phyloP scores from a whole-genome alignment of 495 filamentous ascomycete genomes.

The Aspergillus wentii region DNA sequence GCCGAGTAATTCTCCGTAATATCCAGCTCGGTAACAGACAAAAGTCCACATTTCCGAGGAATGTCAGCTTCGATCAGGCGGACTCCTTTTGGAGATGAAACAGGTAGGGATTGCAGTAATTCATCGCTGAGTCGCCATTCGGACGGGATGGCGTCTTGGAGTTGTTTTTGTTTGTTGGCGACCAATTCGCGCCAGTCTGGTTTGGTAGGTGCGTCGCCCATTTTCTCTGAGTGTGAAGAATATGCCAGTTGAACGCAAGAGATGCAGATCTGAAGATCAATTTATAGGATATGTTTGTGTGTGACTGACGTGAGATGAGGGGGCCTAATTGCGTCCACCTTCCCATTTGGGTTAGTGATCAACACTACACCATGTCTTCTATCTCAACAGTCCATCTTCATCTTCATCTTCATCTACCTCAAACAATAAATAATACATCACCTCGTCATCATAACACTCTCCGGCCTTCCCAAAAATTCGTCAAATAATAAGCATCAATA shows the following conservation, averaged over 20 bases:
- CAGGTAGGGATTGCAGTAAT: slow-evolving; percentile 11
- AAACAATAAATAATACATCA: too few relatives aligned
- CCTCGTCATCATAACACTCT: slow-evolving; percentile 16
- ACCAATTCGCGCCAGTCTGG: slow-evolving; percentile 18
- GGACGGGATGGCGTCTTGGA: slow-evolving; percentile 35
- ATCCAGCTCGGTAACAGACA: slow-evolving; percentile 42
- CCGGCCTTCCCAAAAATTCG: slow-evolving; percentile 26
- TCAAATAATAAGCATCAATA: slow-evolving; percentile 31
- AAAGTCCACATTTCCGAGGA: slow-evolving; percentile 35
- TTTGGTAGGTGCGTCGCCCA: too few relatives aligned
- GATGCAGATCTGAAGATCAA: too few relatives aligned
- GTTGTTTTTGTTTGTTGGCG: slow-evolving; percentile 30
- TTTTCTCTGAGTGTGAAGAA: too few relatives aligned
- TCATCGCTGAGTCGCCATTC: slow-evolving; percentile 30
- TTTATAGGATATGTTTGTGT: too few relatives aligned
- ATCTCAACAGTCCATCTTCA: too few relatives aligned
- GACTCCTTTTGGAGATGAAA: slow-evolving; percentile 6
- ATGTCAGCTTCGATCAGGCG: slow-evolving; percentile 34
- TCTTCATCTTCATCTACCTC: too few relatives aligned
- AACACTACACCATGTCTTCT: too few relatives aligned
- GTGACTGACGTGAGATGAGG: too few relatives aligned
- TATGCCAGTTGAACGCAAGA: too few relatives aligned
- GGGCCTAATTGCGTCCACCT: slow-evolving; percentile 29
- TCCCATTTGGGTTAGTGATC: slow-evolving; percentile 15
- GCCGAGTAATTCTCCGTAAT: slow-evolving; percentile 53